These are phyloP conservation scores for Umbelopsis isabellina DNA, from an alignment of 192 early-diverging fungal species.

Conservation along the genomic window DNA sequence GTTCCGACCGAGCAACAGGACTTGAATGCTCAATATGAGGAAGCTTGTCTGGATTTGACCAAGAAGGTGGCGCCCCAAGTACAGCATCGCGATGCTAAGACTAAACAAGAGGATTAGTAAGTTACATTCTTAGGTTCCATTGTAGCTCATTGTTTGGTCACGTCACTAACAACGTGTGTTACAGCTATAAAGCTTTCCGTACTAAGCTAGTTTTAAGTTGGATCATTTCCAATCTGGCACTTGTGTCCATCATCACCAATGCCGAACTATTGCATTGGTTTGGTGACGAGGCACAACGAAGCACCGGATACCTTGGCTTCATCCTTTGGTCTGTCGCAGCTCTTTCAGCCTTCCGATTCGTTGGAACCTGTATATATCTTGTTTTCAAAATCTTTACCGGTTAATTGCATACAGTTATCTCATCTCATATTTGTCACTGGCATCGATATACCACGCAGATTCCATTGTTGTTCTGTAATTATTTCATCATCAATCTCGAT, in stretches of 20 bases:
- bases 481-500: neutral
- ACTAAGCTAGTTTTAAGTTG: slow-evolving; percentile 74
- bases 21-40: slow-evolving; percentile 84
- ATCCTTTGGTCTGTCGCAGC: slow-evolving; percentile 81
- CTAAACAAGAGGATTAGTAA: slow-evolving; percentile 47
- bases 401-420: slow-evolving; percentile 12
- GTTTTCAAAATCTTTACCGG: slow-evolving; percentile 63
- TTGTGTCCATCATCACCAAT: slow-evolving; percentile 71
- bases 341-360: slow-evolving; percentile 67
- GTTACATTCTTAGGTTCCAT: neutral
- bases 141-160: no score
- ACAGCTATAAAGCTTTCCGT: slow-evolving; percentile 78
- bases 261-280: slow-evolving; percentile 38
- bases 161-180: slow-evolving; percentile 21
- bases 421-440: neutral
- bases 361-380: slow-evolving; percentile 68
- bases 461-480: neutral
- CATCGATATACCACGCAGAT: neutral
- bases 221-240: slow-evolving; percentile 70
- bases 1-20: slow-evolving; percentile 69
- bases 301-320: slow-evolving; percentile 57
- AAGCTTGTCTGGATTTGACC: slow-evolving; percentile 65
- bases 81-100: slow-evolving; percentile 65
- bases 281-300: slow-evolving; percentile 39
- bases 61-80: slow-evolving; percentile 40